A percentile compares a stretch with the other conserved stretches of the same genome.
Conservation (phyloP, 2,329 filamentous ascomycete species). For the Nectriaceae sp. region DNA sequence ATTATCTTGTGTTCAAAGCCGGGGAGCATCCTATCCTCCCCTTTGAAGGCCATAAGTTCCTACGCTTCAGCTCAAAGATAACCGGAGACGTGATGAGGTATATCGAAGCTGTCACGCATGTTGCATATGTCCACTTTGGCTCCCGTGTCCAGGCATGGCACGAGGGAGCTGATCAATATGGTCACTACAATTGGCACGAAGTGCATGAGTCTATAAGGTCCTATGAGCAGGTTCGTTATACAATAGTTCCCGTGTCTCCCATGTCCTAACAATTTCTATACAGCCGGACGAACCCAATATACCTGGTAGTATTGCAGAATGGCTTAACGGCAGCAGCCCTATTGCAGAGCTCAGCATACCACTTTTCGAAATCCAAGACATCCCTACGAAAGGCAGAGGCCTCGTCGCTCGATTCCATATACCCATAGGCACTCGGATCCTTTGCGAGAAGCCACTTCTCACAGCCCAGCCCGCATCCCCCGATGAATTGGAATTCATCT, state of each 20-base stretch:
- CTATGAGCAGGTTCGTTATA: not conserved
- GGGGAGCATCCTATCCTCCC: not conserved
- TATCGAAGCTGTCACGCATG: not conserved
- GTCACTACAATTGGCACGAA: not conserved
- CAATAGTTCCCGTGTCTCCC: no score
- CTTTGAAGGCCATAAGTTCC: not conserved
- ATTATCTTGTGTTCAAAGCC: not conserved
- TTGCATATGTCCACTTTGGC: not conserved
- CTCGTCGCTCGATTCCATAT: not conserved
- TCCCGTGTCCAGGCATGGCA: not conserved
- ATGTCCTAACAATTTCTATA: no score
- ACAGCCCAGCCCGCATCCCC: not conserved
- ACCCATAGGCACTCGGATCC: not conserved
- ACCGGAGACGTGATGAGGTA: not conserved
- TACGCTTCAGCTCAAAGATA: not conserved
- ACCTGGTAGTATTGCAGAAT: no score
- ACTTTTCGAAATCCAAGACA: not conserved
- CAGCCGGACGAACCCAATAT: no score
- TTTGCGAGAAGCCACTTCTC: not conserved
- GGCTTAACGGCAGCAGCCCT: not conserved
- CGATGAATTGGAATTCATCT: not conserved
- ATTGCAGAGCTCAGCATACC: not conserved
- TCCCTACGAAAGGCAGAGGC: not conserved
- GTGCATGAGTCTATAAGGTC: not conserved
- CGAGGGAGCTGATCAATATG: not conserved